Percentiles rank a stretch among this genome's conserved stretches.
Conservation (phyloP, 495 filamentous ascomycete genomes). For the Penicillium coffeae region DNA sequence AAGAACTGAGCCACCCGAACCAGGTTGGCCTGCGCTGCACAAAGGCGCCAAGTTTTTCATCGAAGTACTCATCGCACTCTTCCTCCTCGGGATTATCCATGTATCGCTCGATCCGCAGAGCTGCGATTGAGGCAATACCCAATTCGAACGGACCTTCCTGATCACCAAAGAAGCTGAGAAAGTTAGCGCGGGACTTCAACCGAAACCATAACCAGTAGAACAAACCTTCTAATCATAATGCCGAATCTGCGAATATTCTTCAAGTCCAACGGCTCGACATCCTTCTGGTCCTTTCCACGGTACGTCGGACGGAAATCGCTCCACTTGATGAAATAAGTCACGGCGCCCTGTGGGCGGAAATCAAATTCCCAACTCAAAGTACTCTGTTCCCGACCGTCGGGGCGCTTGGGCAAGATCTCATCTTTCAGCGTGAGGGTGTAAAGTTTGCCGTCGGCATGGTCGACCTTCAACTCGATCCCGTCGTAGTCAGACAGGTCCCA, state of each 20-base stretch:
- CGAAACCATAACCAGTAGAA: neutral
- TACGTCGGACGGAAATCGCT: constrained; percentile 65
- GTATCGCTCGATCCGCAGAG: constrained; percentile 25
- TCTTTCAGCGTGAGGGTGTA: constrained; percentile 78
- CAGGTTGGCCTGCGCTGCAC: constrained; percentile 1
- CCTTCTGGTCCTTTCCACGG: constrained; percentile 59
- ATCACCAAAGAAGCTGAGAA: constrained; percentile 64
- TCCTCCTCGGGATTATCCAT: constrained; percentile 13
- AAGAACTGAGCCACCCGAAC: constrained; percentile 15
- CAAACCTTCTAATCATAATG: constrained; percentile 76
- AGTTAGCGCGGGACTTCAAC: constrained; percentile 4
- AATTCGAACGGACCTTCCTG: constrained; percentile 68
- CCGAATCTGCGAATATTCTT: constrained; percentile 60
- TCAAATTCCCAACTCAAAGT: constrained; percentile 52
- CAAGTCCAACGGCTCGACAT: constrained; percentile 52
- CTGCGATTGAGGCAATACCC: constrained; percentile 49
- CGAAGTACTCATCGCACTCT: constrained; percentile 4
- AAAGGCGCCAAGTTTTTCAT: constrained; percentile 10
- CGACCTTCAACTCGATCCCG: constrained; percentile 47
- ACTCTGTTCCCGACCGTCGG: constrained; percentile 60
- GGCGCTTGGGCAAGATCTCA: constrained; percentile 48
- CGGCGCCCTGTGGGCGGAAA: constrained; percentile 13
- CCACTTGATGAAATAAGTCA: constrained; percentile 52
- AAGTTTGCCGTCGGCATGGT: constrained; percentile 43
- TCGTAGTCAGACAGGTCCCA: constrained; percentile 58